Base-by-base conservation (phyloP, 2,329 filamentous ascomycete species). In the Pseudocercospora ulei region DNA sequence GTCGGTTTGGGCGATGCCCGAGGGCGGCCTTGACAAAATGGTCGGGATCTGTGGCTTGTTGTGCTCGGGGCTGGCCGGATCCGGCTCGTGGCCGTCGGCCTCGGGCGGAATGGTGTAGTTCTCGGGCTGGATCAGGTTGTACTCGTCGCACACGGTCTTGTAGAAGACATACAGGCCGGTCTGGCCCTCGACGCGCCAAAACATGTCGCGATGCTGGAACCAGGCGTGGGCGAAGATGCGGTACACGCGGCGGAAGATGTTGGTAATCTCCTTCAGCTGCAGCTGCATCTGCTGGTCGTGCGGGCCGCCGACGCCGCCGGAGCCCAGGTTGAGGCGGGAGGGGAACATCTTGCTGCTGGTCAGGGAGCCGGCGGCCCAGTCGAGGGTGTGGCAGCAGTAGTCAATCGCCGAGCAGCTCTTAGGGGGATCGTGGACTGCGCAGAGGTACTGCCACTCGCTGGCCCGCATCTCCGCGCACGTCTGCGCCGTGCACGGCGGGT, bases 381-480 rank as follows among this genome's bases (percentile, higher is more conserved):
- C 90, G 27, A 98, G 78, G 0, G 90, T 98, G 61, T 98, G 90
- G 61, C 88, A 96, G 71, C 87, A 95, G 66, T 98, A 98, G 65
- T 98, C 90, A 57, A 98, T 95, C 35, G 90, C 90, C 63, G 88
- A 95, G 68, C 90, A 98, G 55, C 81, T 83, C 66, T 96, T 96
- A 33, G 90, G 90, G 34, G 86, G 82, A 58, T 96, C 88, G 61
- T 98, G 90, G 2, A 96, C 90, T 35, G 90, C 90, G 66, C 90
- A 98, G 31, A 98, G 76, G 57, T 96, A 98, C 65, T 98, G 90
- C 90, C 90, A 98, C 67, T 98, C 88, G 18, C 83, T 90, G 2
- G 90, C 90, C 57, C 90, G 86, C 90, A 98, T 98, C 65, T 98
- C 90, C 19, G 87, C 86, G 57, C 90, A 98, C 1, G 90, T 95